These are phyloP conservation scores for Delphinella strobiligena DNA, from an alignment of 2,329 filamentous ascomycete species.

Conservation along the genomic window DNA sequence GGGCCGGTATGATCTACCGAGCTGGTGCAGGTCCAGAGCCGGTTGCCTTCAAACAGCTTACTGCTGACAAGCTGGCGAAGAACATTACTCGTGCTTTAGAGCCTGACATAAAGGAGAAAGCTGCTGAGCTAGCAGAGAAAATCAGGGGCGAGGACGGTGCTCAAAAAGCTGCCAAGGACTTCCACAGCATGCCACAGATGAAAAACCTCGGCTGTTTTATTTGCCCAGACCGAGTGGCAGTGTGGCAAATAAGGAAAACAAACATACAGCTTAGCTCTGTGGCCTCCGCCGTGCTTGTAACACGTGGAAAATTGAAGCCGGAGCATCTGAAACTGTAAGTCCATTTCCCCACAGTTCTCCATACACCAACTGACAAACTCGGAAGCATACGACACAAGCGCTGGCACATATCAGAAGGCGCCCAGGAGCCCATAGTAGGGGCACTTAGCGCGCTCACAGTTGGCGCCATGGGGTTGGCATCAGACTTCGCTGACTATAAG, in stretches of 20 bases:
- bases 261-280: slow-evolving; percentile 55
- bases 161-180: slow-evolving; percentile 27
- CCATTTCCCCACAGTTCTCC: too few relatives aligned
- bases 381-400: slow-evolving; percentile 1
- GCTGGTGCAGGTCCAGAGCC: slow-evolving; percentile 30
- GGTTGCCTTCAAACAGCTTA: slow-evolving; percentile 25
- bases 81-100: slow-evolving; percentile 23
- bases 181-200: slow-evolving; percentile 16
- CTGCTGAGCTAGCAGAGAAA: neutral
- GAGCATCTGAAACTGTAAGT: slow-evolving; percentile 6
- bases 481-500: neutral
- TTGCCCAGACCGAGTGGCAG: slow-evolving; percentile 52
- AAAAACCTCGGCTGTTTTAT: slow-evolving; percentile 41
- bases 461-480: neutral
- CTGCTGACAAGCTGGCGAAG: slow-evolving; percentile 22
- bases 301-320: neutral
- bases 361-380: too few relatives aligned
- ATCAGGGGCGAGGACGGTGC: slow-evolving; percentile 26
- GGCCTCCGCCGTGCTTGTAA: slow-evolving; percentile 35
- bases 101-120: slow-evolving; percentile 20
- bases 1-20: slow-evolving; percentile 29
- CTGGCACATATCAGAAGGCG: slow-evolving; percentile 5
- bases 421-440: slow-evolving; percentile 5
- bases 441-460: neutral
- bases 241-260: slow-evolving; percentile 58